Evolutionary conservation across 2,329 filamentous ascomycete genomes (phyloP).

Genomic region (Aspergillus sp.): DNA sequence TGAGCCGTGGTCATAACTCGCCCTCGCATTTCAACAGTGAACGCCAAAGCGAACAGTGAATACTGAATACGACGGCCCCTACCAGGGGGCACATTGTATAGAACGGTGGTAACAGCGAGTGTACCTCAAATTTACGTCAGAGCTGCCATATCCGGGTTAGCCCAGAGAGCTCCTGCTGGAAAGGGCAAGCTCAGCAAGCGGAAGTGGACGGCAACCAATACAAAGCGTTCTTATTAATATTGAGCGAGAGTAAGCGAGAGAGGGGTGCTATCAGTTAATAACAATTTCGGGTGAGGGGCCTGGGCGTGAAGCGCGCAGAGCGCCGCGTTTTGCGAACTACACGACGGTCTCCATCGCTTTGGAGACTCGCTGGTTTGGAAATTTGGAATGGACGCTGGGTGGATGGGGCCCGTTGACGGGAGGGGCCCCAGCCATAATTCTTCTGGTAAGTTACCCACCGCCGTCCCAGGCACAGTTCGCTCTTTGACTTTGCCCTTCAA

Average conservation of each 20-base stretch:
- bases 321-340: constrained; percentile 4
- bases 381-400: not conserved
- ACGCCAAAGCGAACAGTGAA: too few relatives aligned
- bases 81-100: too few relatives aligned
- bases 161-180: not conserved
- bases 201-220: constrained; percentile 7
- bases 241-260: not conserved
- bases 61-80: too few relatives aligned
- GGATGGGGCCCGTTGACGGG: not conserved
- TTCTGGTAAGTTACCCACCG: not conserved
- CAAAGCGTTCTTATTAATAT: constrained; percentile 13
- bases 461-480: not conserved
- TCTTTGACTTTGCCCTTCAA: not conserved
- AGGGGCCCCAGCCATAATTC: not conserved
- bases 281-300: not conserved
- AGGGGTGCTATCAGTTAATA: not conserved
- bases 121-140: constrained; percentile 14
- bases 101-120: too few relatives aligned
- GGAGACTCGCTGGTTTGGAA: not conserved
- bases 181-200: constrained; percentile 2
- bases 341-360: not conserved
- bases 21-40: too few relatives aligned
- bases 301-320: constrained; percentile 7
- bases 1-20: not conserved
- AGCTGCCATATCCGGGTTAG: constrained; percentile 10